Conservation (phyloP, 768 basidiomycete species). For the Cyclocybe cylindracea region DNA sequence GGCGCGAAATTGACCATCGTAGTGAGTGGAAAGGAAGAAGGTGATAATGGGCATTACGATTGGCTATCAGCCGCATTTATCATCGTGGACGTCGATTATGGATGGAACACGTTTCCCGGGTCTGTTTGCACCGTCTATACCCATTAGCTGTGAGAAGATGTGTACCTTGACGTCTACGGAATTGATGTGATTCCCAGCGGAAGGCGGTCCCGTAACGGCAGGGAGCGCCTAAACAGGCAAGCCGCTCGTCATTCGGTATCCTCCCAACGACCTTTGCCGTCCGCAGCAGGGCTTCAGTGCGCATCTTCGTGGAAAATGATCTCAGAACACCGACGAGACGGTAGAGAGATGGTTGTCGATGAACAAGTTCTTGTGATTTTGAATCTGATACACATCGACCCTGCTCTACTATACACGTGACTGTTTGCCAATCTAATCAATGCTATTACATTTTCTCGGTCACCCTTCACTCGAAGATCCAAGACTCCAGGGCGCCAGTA, state of each 20-base stretch:
- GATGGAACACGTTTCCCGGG: constrained; percentile 14
- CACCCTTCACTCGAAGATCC: constrained; percentile 76
- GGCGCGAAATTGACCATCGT: constrained; percentile 1
- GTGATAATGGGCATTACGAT: background rate
- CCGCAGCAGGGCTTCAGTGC: too few species aligned
- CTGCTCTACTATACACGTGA: constrained; percentile 19
- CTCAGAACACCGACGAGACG: too few species aligned
- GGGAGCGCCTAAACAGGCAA: too few species aligned
- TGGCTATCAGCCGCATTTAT: background rate
- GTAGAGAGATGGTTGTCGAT: background rate
- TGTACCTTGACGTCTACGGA: background rate
- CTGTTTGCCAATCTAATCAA: constrained; percentile 13
- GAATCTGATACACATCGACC: background rate
- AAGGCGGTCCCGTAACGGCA: background rate
- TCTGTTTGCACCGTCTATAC: background rate
- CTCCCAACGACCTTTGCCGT: too few species aligned
- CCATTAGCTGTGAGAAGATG: constrained; percentile 12
- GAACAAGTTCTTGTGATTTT: background rate
- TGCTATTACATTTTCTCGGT: background rate
- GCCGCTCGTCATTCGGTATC: too few species aligned
- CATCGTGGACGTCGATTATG: background rate
- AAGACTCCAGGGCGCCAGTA: constrained; percentile 58
- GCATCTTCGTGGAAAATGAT: too few species aligned
- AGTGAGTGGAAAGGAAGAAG: constrained; percentile 3
- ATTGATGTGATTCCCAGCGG: background rate